Base-by-base conservation (phyloP, 2,329 filamentous ascomycete genomes). In the Ophiostoma himal-ulmi region DNA sequence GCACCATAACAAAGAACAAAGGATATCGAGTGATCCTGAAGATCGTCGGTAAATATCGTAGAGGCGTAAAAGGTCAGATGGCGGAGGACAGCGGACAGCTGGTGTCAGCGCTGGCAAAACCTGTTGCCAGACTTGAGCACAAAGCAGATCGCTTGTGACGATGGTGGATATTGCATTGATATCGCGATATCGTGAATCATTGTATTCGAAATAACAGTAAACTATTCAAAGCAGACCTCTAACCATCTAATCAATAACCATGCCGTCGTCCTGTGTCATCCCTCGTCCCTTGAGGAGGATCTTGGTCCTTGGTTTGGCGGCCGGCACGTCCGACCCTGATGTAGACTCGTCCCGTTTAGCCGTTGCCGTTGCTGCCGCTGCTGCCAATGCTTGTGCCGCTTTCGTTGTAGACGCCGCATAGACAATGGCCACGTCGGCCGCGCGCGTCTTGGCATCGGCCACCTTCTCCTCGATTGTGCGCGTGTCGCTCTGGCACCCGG, bases 401-500 rank as follows among this genome's bases (percentile, higher is more conserved):
- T 26, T 30, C 14, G 20, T 41, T 7, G 37, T 30, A 5, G 67
- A 44, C 36, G 70, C 52, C 0, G 68, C 22, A 1, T 60, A n/a
- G 14, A 65, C 48, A 7, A 34, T 11, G 0, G 62, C 70, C 13
- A 67, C 68, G 17, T 68, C 64, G 17, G 62, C 69, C 2, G 70
- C 69, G 8, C 52, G 52, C 11, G 62, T 41, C n/a, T 41, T 26
- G 0, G 52, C 48, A 1, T 70, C 70, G 10, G 68, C 71, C 34
- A 62, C 62, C 22, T 65, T 34, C 5, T 68, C 69, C 22, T 54
- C 69, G 5, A 65, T 39, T 34, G 72, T 48, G 20, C 82, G 76
- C 4, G 80, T 81, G 70, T 83, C 82, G 76, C 85, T 86, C 79
- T 88, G 90, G 78, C 95, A 99, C 0, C 94, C 94, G 0, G 95